These are phyloP conservation scores for Ogataea siamensis DNA, from an alignment of 805 yeast genomes.

Conservation along the genomic window DNA sequence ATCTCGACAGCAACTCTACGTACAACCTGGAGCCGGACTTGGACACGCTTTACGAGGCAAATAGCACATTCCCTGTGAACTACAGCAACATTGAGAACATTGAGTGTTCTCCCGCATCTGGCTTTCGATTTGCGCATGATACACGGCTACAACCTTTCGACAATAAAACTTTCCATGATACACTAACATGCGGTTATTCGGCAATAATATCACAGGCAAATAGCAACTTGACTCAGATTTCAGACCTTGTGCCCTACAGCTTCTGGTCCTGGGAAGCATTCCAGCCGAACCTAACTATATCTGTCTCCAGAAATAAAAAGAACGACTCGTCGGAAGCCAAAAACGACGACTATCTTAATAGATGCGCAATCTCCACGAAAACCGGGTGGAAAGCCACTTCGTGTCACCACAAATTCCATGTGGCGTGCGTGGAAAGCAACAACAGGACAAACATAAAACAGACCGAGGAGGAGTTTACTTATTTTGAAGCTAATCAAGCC, in stretches of 20 bases:
- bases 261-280: slow-evolving; percentile 75
- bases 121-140: slow-evolving; percentile 37
- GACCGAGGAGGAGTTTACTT: slow-evolving; percentile 34
- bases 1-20: slow-evolving; percentile 30
- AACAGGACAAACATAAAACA: slow-evolving; percentile 46
- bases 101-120: slow-evolving; percentile 2
- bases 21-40: slow-evolving; percentile 29
- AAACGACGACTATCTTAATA: slow-evolving; percentile 26
- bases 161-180: slow-evolving; percentile 35
- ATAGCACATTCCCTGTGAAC: slow-evolving; percentile 9
- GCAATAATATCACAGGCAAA: slow-evolving; percentile 54
- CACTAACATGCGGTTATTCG: slow-evolving; percentile 57
- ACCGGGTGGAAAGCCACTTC: slow-evolving; percentile 65
- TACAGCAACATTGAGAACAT: not conserved
- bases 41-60: slow-evolving; percentile 7
- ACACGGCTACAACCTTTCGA: slow-evolving; percentile 38
- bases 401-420: slow-evolving; percentile 54
- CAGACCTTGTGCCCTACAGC: slow-evolving; percentile 34
- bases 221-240: slow-evolving; percentile 29
- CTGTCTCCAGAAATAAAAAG: slow-evolving; percentile 5
- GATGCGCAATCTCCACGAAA: slow-evolving; percentile 41
- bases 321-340: slow-evolving; percentile 4
- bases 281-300: slow-evolving; percentile 44
- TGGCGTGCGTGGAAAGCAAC: slow-evolving; percentile 51
- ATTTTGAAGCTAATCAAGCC: slow-evolving; percentile 42